Evolutionary conservation across 805 yeast genomes (phyloP).

Genomic region (Lipomyces spencermartinsiae): DNA sequence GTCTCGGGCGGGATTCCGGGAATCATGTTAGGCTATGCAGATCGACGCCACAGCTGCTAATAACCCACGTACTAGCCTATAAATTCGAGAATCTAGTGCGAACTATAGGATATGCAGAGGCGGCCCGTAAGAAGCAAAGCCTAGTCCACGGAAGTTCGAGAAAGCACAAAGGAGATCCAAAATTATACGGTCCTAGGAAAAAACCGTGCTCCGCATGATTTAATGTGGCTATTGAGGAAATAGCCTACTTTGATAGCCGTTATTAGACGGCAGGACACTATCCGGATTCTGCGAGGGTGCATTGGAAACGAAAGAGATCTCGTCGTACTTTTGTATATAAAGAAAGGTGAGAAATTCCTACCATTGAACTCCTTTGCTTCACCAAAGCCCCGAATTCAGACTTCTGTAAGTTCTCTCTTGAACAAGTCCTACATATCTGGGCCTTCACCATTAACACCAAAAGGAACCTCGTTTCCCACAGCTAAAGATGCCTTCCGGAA

Average conservation of each 20-base stretch:
- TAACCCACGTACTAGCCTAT: too few species aligned
- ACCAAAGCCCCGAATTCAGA: background rate
- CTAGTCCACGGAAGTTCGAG: background rate
- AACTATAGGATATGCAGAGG: too few species aligned
- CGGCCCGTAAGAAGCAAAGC: background rate
- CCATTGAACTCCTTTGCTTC: background rate
- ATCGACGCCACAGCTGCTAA: too few species aligned
- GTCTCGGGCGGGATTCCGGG: background rate
- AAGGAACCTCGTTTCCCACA: background rate
- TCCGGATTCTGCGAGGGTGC: background rate
- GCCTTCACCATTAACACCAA: background rate
- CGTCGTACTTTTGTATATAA: background rate
- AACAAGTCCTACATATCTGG: background rate
- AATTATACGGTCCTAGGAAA: background rate
- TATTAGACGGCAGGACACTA: background rate
- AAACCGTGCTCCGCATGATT: constrained; percentile 1
- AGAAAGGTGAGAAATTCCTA: constrained; percentile 3
- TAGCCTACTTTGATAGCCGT: background rate
- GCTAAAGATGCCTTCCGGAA: background rate
- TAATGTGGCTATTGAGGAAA: background rate
- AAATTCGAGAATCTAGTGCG: too few species aligned
- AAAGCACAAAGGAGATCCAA: background rate
- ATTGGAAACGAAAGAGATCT: background rate
- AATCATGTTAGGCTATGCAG: constrained; percentile 3
- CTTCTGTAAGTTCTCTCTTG: too few species aligned